These are phyloP conservation scores for Erucastrum elatum DNA, from an alignment of 345 rosid genomes.

Conservation along the genomic window DNA sequence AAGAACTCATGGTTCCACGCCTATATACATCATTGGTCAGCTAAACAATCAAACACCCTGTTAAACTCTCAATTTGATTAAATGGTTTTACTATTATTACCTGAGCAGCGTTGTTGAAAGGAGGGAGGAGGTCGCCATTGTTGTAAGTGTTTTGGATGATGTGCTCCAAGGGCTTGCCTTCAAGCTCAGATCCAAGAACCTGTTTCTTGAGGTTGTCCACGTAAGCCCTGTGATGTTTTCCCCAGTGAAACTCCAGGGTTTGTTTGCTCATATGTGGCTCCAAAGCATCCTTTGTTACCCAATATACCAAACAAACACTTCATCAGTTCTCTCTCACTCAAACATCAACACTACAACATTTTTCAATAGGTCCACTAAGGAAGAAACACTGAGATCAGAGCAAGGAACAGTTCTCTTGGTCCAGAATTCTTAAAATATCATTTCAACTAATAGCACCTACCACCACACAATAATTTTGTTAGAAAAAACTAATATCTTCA, in stretches of 20 bases:
- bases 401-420: background rate
- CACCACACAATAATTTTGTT: background rate
- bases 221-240: conserved; percentile 86
- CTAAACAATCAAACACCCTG: conserved; percentile 14
- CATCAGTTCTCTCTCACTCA: conserved; percentile 15
- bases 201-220: conserved; percentile 90
- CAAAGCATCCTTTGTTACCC: conserved; percentile 60
- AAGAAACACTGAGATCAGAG: background rate
- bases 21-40: conserved; percentile 36
- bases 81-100: conserved; percentile 29
- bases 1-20: conserved; percentile 96
- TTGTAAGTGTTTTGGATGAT: conserved; percentile 55
- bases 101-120: conserved; percentile 96
- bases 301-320: background rate
- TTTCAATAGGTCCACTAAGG: background rate
- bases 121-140: conserved; percentile 76
- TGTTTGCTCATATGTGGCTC: conserved; percentile 92
- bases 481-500: background rate
- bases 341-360: background rate
- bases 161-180: conserved; percentile 65
- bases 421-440: background rate
- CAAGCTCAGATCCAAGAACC: conserved; percentile 70
- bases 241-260: conserved; percentile 89
- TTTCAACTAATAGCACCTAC: background rate
- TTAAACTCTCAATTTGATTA: background rate